Evolutionary conservation across 495 filamentous ascomycete genomes (phyloP).

Genomic region (Penicillium canescens): DNA sequence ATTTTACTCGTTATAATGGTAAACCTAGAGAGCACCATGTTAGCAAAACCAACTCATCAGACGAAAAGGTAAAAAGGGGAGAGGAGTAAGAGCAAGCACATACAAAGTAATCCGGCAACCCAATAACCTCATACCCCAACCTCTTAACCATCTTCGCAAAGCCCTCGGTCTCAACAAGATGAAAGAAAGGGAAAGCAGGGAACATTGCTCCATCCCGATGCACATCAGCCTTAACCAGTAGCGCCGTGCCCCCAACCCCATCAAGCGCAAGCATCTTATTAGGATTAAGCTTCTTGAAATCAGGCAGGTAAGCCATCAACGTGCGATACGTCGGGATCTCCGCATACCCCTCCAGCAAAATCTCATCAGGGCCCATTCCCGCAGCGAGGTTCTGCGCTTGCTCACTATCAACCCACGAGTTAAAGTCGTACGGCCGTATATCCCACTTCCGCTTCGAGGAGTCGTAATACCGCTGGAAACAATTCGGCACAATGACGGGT

Average conservation of each 20-base stretch:
- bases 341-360: conserved; percentile 87
- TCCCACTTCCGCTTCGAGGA: conserved; percentile 64
- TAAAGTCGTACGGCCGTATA: conserved; percentile 91
- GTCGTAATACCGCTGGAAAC: conserved; percentile 87
- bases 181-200: conserved; percentile 92
- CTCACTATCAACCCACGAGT: conserved; percentile 89
- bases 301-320: conserved; percentile 85
- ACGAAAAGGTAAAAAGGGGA: background rate
- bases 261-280: conserved; percentile 71
- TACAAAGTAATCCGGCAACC: conserved; percentile 96
- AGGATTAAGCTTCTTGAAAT: conserved; percentile 53
- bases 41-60: background rate
- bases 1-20: conserved; percentile 81
- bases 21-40: conserved; percentile 56
- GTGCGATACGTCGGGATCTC: conserved; percentile 90
- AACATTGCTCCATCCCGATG: conserved; percentile 99
- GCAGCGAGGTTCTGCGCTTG: conserved; percentile 71
- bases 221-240: conserved; percentile 96
- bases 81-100: conserved; percentile 24
- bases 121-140: conserved; percentile 79
- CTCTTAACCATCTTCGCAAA: conserved; percentile 96
- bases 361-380: conserved; percentile 85
- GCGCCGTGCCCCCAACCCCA: conserved; percentile 90
- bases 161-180: conserved; percentile 95
- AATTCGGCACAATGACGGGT: conserved; percentile 90